These are phyloP conservation scores for Colletotrichum theobromicola DNA, from an alignment of 2,329 filamentous ascomycete genomes.

Conservation along the genomic window DNA sequence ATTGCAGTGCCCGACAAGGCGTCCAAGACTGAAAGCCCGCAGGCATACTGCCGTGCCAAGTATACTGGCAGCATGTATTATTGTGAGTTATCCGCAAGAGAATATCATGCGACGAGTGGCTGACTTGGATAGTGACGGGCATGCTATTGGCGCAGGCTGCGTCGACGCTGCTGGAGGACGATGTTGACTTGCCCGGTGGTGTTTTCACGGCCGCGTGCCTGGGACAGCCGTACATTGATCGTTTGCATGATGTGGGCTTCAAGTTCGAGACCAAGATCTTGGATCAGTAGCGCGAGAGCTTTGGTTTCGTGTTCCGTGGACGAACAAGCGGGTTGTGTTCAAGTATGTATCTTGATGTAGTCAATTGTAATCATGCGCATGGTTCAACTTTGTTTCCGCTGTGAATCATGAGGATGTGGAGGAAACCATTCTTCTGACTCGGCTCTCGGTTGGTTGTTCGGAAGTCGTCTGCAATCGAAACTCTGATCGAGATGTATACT, in stretches of 20 bases:
- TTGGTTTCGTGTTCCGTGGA: background rate
- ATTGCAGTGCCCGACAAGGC: constrained; percentile 66
- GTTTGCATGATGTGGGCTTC: constrained; percentile 65
- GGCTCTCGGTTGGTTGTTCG: background rate
- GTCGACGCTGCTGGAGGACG: constrained; percentile 67
- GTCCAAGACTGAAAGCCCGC: constrained; percentile 41
- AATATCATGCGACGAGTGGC: background rate
- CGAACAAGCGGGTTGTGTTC: background rate
- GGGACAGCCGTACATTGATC: constrained; percentile 70
- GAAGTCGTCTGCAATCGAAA: background rate
- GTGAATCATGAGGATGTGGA: background rate
- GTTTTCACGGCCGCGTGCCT: constrained; percentile 76
- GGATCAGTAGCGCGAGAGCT: constrained; percentile 20
- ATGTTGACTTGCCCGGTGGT: constrained; percentile 66
- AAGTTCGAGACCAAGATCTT: constrained; percentile 62
- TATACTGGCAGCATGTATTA: constrained; percentile 69
- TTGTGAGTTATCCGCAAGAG: constrained; percentile 49
- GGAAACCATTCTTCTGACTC: background rate
- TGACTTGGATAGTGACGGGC: constrained; percentile 61
- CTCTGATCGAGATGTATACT: background rate
- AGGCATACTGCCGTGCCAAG: constrained; percentile 60
- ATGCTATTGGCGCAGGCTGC: constrained; percentile 69
- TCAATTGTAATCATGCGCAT: background rate
- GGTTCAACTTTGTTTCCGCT: background rate
- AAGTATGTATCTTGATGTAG: background rate